phyloP scores from a whole-genome alignment of 257 asterid species.

The Salvia rosmarinus region DNA sequence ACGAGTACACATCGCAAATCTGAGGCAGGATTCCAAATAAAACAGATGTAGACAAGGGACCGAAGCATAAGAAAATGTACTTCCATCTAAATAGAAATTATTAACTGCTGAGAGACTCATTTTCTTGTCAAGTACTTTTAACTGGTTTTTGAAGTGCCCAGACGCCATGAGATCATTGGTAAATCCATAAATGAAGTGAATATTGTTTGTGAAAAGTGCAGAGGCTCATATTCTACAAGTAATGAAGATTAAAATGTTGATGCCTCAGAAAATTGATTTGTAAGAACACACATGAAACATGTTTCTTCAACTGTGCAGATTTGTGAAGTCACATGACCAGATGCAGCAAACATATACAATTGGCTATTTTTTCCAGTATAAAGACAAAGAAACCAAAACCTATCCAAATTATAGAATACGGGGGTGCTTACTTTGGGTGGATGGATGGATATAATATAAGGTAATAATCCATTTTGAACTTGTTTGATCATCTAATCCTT shows the following conservation, averaged over 20 bases:
- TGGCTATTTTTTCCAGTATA: not conserved
- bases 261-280: not conserved
- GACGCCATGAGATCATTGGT: not conserved
- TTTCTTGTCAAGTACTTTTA: not conserved
- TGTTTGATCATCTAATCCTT: too few relatives aligned
- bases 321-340: not conserved
- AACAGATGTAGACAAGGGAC: not conserved
- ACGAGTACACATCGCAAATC: not conserved
- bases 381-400: not conserved
- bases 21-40: not conserved
- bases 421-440: too few relatives aligned
- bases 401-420: not conserved
- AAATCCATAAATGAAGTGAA: not conserved
- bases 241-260: not conserved
- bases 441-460: too few relatives aligned
- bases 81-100: not conserved
- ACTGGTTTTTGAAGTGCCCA: not conserved
- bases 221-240: not conserved
- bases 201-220: not conserved
- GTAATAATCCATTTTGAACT: too few relatives aligned
- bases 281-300: not conserved
- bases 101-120: not conserved
- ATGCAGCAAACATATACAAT: not conserved
- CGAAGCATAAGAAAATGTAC: not conserved
- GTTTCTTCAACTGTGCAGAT: constrained; percentile 1